Evolutionary conservation across 2,329 filamentous ascomycete species (phyloP).

Genomic region (Cadophora gregata): DNA sequence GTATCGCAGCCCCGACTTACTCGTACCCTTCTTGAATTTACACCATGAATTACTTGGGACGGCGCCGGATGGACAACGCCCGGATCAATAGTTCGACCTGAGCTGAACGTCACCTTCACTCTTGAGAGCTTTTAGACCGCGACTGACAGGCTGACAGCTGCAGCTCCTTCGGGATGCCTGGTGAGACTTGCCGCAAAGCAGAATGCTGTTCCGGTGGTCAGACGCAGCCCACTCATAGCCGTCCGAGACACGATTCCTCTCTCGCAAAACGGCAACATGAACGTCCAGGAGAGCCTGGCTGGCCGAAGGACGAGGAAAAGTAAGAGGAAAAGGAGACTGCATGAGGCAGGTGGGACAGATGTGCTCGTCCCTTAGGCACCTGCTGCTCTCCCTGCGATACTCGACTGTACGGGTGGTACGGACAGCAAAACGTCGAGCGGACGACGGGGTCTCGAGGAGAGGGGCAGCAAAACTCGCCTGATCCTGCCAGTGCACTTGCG

Average conservation of each 20-base stretch:
- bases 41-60: not conserved
- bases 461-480: not conserved
- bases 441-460: not conserved
- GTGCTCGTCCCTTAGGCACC: constrained; percentile 17
- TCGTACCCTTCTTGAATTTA: not conserved
- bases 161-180: not conserved
- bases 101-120: not conserved
- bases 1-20: not conserved
- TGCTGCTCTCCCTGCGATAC: not conserved
- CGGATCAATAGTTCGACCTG: not conserved
- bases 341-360: not conserved
- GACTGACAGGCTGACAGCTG: not conserved
- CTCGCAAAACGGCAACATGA: not conserved
- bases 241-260: constrained; percentile 7
- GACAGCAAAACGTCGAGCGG: not conserved
- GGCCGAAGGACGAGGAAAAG: not conserved
- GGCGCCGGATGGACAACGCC: not conserved
- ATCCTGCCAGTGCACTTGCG: not conserved
- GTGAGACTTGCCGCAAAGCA: constrained; percentile 13
- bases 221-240: constrained; percentile 13
- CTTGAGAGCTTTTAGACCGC: not conserved
- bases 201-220: constrained; percentile 11
- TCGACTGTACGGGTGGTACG: not conserved
- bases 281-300: not conserved
- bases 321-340: not conserved